Base-by-base conservation (phyloP, 768 basidiomycete genomes). In the Inosperma sp. region DNA sequence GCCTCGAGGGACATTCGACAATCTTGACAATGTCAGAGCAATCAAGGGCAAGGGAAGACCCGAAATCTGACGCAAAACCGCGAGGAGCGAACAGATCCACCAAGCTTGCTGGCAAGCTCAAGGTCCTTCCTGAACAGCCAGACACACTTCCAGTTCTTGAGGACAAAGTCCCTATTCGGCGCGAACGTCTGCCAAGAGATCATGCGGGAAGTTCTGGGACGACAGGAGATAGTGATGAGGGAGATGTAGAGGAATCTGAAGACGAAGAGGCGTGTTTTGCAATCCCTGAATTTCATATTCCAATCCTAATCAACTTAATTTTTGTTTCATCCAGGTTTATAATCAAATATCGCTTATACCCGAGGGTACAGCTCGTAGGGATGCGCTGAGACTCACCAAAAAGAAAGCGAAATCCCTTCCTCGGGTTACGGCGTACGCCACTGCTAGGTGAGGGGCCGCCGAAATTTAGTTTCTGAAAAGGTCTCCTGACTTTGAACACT, bases 351-450 rank as follows among this genome's bases (percentile, higher is more conserved):
- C 89, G 4, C 82, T 91, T 27, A 97, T 97, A 45, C 93, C 94
- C 2, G 92, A 91, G 37, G 94, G 94, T 3, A 92, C 93, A 17
- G 94, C 94, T 7, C 82, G 92, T 35, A 78, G 91, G 52, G 94
- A 97, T 71, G 94, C 94, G 3, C 69, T 93, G 54, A 84, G 77
- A 52, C 68, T 97, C 56, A 97, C 93, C 2, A 95, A 96, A 72
- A 93, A 89, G 72, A 95, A 94, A 65, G 92, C 93, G 2, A 94
- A 93, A 64, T 83, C 82, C 10, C 66, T 96, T 10, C 93, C 93
- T 26, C 73, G 94, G 59, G 94, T 94, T n/a, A 96, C 94, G 2
- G 94, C 93, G 4, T 96, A 95, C 68, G 92, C 93, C 36, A 96
- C 93, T 13, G 90, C 93, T 26, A 84, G 79, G 93, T 93, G 67